Evolutionary conservation across 2,329 filamentous ascomycete genomes (phyloP).

Genomic region (Xylaria digitata): DNA sequence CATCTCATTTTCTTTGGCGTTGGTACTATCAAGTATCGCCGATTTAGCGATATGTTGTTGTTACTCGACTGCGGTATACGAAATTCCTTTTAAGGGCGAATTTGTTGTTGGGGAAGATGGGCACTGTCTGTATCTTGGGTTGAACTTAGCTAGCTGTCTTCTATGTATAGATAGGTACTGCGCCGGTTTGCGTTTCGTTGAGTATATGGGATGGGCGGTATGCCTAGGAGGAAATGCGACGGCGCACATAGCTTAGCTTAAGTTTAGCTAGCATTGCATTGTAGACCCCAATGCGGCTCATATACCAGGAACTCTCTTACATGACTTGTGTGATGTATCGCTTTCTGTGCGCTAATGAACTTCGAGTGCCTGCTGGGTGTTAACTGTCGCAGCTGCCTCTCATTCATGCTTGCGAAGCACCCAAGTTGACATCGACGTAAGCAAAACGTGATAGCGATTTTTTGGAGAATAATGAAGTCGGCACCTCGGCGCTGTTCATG

Average conservation of each 20-base stretch:
- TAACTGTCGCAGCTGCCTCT: background rate
- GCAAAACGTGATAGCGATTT: too few species aligned
- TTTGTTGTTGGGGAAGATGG: background rate
- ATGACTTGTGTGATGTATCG: background rate
- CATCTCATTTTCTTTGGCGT: background rate
- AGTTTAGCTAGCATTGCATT: background rate
- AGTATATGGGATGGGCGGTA: background rate
- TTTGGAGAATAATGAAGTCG: too few species aligned
- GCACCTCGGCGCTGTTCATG: too few species aligned
- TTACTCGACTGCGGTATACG: background rate
- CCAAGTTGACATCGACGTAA: too few species aligned
- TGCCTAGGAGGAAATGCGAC: background rate
- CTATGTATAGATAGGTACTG: constrained; percentile 1
- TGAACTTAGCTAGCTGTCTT: too few species aligned
- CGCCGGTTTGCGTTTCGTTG: background rate
- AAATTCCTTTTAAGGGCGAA: background rate
- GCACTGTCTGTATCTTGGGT: background rate
- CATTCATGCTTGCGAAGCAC: too few species aligned
- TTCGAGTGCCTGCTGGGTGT: background rate
- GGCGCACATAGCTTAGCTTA: background rate
- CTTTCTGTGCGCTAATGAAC: background rate
- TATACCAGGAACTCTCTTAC: background rate
- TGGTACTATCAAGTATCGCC: background rate
- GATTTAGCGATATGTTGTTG: background rate
- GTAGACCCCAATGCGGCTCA: background rate